Percentiles rank a stretch among this genome's conserved stretches.
phyloP scores from a whole-genome alignment of 1,284 basidiomycete genomes.

The Lentinula novae-zelandiae region DNA sequence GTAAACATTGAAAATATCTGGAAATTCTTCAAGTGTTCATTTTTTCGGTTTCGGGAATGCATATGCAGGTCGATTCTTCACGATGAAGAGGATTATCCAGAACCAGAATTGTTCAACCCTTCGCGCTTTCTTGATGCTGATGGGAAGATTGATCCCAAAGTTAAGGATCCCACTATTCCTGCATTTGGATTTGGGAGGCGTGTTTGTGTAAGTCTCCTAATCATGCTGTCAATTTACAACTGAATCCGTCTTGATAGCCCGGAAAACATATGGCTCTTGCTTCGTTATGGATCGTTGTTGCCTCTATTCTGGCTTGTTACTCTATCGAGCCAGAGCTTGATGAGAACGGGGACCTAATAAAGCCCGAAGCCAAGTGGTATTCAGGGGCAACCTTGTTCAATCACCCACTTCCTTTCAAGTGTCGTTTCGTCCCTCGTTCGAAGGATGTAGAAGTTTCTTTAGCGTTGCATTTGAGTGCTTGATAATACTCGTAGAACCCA shows the following conservation, averaged over 20 bases:
- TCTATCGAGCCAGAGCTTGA: constrained; percentile 18
- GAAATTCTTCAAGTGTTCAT: too few relatives aligned
- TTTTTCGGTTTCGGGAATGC: too few relatives aligned
- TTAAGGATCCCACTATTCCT: constrained; percentile 25
- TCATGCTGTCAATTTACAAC: background rate
- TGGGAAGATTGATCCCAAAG: constrained; percentile 20
- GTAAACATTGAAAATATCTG: background rate
- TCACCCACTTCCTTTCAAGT: constrained; percentile 2
- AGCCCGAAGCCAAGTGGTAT: constrained; percentile 6
- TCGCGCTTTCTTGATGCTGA: constrained; percentile 27
- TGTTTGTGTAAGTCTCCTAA: constrained; percentile 1
- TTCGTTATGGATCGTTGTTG: constrained; percentile 20
- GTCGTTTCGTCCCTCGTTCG: constrained; percentile 1
- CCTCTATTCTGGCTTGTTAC: constrained; percentile 20
- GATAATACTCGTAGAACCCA: too few relatives aligned
- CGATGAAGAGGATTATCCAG: constrained; percentile 24
- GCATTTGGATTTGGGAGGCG: constrained; percentile 32
- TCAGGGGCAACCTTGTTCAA: background rate
- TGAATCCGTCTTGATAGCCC: background rate
- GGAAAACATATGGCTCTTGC: constrained; percentile 20
- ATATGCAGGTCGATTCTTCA: too few relatives aligned
- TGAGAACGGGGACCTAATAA: constrained; percentile 14
- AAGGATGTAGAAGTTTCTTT: background rate
- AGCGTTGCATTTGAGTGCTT: too few relatives aligned
- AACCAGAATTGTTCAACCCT: constrained; percentile 34